Evolutionary conservation across 2,329 filamentous ascomycete genomes (phyloP).

Genomic region (Fusarium praegraminearum): DNA sequence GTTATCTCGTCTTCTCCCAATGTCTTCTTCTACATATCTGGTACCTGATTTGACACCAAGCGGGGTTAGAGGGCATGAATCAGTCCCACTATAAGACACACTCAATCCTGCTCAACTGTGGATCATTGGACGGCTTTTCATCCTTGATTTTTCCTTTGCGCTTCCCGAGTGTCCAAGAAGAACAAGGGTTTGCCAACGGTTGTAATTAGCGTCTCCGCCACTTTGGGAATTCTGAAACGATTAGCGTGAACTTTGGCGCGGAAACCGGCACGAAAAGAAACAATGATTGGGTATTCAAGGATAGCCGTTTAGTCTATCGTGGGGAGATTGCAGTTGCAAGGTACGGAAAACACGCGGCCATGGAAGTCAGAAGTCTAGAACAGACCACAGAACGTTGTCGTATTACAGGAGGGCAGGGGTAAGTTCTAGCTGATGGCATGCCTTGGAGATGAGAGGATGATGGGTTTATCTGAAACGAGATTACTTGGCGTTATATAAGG

Average conservation of each 20-base stretch:
- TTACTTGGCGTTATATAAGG: conserved; percentile 9
- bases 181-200: neutral
- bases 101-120: neutral
- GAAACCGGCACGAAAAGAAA: neutral
- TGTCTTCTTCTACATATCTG: no score
- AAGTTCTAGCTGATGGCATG: neutral
- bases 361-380: neutral
- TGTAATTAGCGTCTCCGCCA: conserved; percentile 1
- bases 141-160: neutral
- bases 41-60: no score
- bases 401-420: neutral
- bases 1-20: no score
- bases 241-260: neutral
- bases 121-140: neutral
- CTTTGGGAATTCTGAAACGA: neutral
- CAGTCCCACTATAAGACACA: neutral
- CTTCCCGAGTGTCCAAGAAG: neutral
- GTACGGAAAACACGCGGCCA: neutral
- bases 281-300: neutral
- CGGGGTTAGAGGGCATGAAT: no score
- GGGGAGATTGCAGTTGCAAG: conserved; percentile 1
- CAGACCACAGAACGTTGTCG: neutral
- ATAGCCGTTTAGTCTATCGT: neutral
- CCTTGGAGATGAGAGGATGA: conserved; percentile 3
- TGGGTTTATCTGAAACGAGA: neutral